Evolutionary conservation across 2,329 filamentous ascomycete species (phyloP).

Genomic region (Colletotrichum sp.): DNA sequence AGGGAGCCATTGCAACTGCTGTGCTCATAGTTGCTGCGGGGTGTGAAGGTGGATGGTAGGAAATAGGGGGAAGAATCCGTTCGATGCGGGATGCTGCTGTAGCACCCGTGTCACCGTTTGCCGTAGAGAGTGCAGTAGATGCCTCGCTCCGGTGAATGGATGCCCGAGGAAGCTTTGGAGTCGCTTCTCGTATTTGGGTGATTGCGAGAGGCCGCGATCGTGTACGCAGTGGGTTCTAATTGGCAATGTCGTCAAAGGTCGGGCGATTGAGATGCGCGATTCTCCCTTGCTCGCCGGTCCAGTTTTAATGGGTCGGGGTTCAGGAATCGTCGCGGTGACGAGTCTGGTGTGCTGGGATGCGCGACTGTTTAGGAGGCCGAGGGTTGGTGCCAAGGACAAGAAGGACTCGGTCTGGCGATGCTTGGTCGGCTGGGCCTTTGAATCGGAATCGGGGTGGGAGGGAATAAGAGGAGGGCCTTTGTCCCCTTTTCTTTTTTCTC

Average conservation of each 20-base stretch:
- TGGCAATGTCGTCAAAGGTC: slow-evolving; percentile 8
- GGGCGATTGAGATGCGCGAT: slow-evolving; percentile 14
- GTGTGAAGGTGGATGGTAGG: not conserved
- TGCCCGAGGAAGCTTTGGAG: not conserved
- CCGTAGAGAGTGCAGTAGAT: not conserved
- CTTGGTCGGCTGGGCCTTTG: not conserved
- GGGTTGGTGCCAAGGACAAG: not conserved
- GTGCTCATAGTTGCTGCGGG: slow-evolving; percentile 62
- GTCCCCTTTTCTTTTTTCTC: not conserved
- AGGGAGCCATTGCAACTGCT: slow-evolving; percentile 72
- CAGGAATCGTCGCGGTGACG: slow-evolving; percentile 5
- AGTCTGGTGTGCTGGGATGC: not conserved
- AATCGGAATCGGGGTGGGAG: not conserved
- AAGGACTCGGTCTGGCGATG: not conserved
- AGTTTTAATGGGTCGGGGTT: slow-evolving; percentile 14
- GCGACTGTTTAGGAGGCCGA: not conserved
- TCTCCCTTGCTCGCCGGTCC: slow-evolving; percentile 18
- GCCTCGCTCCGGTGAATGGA: not conserved
- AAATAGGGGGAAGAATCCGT: not conserved
- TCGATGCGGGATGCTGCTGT: slow-evolving; percentile 4
- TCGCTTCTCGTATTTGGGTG: not conserved
- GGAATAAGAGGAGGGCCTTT: not conserved
- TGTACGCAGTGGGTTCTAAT: not conserved
- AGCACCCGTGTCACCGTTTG: slow-evolving; percentile 2
- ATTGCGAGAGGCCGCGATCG: not conserved